Base-by-base conservation (phyloP, 345 rosid genomes). In the Corymbia maculata region DNA sequence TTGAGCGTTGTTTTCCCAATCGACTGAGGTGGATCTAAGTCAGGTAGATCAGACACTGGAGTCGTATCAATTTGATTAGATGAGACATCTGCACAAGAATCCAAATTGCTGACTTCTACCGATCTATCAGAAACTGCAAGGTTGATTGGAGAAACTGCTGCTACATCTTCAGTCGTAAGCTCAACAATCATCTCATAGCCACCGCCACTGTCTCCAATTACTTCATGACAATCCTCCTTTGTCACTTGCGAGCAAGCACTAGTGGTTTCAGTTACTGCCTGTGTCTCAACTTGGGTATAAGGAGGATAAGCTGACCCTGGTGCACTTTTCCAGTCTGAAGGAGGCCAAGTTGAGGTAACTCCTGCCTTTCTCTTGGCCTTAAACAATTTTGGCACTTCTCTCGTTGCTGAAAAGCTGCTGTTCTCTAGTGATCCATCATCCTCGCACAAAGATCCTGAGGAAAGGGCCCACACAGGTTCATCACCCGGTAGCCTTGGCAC, bases 381-480 rank as follows among this genome's bases (percentile, higher is more conserved):
- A 4, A 59, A 88, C 49, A 90, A 47, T 51, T 59, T 87, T 47
- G 51, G 88, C 51, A 89, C 90, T 30, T 92, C 87, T 55, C 52
- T 86, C 86, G 66, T 86, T 21, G 50, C 52, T 51, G 89, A 51
- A 55, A 88, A 47, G 88, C 79, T 49, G 90, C 86, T 89, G 42
- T 42, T 47, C 87, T 85, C 86, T 47, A 44, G 85, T 6, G 85
- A 86, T 86, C 80, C 91, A 21, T 90, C 87, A 57, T 90, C 89
- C 86, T 86, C 92, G 16, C 44, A 36, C 50, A 70, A 90, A 26
- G 70, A 50, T 42, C 75, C 85, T 12, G 79, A 91, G 85, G 95
- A 89, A 13, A 95, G 92, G 89, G 89, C 92, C 99, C 98, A 97
- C 66, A 90, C 88, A 86, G 92, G 66, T 92, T 97, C 99, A 79